phyloP scores from a whole-genome alignment of 2,329 filamentous ascomycete species.

The Ophiostoma quercus region DNA sequence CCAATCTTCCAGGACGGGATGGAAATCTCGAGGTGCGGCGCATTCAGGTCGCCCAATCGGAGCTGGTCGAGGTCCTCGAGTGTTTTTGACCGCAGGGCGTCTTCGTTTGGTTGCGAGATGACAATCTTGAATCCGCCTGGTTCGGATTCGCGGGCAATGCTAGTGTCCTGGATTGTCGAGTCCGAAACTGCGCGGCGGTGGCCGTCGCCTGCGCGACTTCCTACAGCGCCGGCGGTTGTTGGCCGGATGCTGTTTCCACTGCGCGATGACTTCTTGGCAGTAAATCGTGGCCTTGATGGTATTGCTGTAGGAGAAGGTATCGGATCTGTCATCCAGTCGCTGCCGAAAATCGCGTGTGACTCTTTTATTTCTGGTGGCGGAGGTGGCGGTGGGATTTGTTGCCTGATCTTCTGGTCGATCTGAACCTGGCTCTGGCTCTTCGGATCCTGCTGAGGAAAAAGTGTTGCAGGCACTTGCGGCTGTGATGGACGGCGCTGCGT shows the following conservation, averaged over 20 bases:
- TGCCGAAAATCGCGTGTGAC: constrained; percentile 29
- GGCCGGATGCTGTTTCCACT: constrained; percentile 10
- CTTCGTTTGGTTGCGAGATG: constrained; percentile 65
- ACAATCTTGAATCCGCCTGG: constrained; percentile 71
- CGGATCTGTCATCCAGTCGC: constrained; percentile 44
- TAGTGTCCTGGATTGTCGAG: constrained; percentile 66
- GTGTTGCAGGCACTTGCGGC: not conserved
- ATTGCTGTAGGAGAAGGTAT: constrained; percentile 35
- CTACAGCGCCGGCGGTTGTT: constrained; percentile 15
- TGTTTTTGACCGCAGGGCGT: constrained; percentile 53
- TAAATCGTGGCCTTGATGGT: constrained; percentile 13
- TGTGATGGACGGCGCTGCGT: constrained; percentile 17
- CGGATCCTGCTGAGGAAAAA: not conserved
- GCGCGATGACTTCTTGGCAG: constrained; percentile 12
- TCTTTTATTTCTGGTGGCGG: not conserved
- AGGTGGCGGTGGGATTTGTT: not conserved
- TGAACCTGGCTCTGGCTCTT: constrained; percentile 22
- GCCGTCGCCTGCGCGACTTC: constrained; percentile 26
- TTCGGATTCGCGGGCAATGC: constrained; percentile 49
- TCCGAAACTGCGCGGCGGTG: constrained; percentile 68
- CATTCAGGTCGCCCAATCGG: constrained; percentile 32
- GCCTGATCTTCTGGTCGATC: constrained; percentile 23
- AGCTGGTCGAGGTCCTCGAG: constrained; percentile 50
- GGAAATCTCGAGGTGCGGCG: constrained; percentile 58
- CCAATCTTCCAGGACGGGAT: constrained; percentile 84